These are phyloP conservation scores for Elymus sibiricus DNA, from an alignment of 176 grass and related monocot species.

Conservation along the genomic window DNA sequence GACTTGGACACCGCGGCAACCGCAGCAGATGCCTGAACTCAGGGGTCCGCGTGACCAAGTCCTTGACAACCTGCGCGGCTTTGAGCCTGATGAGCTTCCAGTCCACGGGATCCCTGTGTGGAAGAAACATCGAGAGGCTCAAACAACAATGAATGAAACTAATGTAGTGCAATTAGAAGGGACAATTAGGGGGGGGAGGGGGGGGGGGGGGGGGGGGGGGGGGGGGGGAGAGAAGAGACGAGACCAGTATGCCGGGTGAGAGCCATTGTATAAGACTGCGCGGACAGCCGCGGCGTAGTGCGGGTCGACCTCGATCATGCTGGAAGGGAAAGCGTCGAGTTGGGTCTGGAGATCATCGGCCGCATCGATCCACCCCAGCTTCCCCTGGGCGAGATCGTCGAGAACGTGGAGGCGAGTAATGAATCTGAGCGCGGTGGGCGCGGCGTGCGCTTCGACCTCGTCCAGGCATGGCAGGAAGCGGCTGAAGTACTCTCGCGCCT, in stretches of 20 bases:
- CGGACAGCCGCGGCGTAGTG: not conserved
- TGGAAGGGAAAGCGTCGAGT: not conserved
- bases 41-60: not conserved
- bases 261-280: not conserved
- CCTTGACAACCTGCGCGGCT: not conserved
- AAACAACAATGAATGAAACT: not conserved
- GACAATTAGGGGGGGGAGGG: not conserved
- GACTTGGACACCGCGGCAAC: not conserved
- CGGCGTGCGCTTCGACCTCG: not conserved
- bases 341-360: not conserved
- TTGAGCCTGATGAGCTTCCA: not conserved
- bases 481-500: not conserved
- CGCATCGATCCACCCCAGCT: not conserved
- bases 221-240: not conserved
- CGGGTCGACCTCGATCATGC: not conserved
- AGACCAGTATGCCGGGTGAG: conserved; percentile 1
- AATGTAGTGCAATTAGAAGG: not conserved
- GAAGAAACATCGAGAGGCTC: not conserved
- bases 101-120: not conserved
- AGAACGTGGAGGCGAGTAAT: not conserved
- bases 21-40: not conserved
- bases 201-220: not conserved
- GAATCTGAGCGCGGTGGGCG: not conserved
- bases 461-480: not conserved
- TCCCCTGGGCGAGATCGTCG: not conserved